A percentile compares a stretch with the other conserved stretches of the same genome.
These are phyloP conservation scores for Pythium rhizo-oryzae DNA, from an alignment of 352 stramenopile genomes.

Conservation along the genomic window DNA sequence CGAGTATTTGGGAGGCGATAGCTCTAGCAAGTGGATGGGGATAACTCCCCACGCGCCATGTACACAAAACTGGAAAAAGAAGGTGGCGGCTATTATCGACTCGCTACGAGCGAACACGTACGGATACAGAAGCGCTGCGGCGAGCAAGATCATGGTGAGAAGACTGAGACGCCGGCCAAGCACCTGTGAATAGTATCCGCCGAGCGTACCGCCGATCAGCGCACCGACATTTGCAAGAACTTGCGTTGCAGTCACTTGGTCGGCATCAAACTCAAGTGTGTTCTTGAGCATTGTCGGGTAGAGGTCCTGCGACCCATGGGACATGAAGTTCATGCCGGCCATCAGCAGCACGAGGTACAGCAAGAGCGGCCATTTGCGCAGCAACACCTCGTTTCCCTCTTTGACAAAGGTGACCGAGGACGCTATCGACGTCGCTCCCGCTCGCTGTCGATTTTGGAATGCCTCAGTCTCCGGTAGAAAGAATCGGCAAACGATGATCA, in stretches of 20 bases:
- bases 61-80: constrained; percentile 57
- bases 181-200: constrained; percentile 61
- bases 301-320: constrained; percentile 47
- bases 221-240: constrained; percentile 54
- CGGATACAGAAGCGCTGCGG: constrained; percentile 47
- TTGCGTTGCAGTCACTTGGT: constrained; percentile 56
- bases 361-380: constrained; percentile 48
- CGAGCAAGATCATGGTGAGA: constrained; percentile 36
- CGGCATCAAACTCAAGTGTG: constrained; percentile 46
- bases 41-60: constrained; percentile 61
- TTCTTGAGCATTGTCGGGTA: constrained; percentile 63
- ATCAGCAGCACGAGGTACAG: constrained; percentile 52
- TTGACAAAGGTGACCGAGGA: constrained; percentile 33
- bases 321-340: constrained; percentile 55
- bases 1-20: constrained; percentile 54
- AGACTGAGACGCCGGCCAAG: constrained; percentile 54
- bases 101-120: constrained; percentile 41
- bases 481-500: constrained; percentile 51
- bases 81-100: constrained; percentile 37
- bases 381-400: constrained; percentile 45
- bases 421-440: constrained; percentile 16
- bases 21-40: constrained; percentile 60
- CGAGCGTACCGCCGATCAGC: constrained; percentile 44
- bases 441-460: constrained; percentile 19
- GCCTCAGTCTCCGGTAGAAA: constrained; percentile 31